Evolutionary conservation across 2,329 filamentous ascomycete genomes (phyloP), one percentile per base, ranked within the genome.

Genomic region (Fusarium sp.): DNA sequence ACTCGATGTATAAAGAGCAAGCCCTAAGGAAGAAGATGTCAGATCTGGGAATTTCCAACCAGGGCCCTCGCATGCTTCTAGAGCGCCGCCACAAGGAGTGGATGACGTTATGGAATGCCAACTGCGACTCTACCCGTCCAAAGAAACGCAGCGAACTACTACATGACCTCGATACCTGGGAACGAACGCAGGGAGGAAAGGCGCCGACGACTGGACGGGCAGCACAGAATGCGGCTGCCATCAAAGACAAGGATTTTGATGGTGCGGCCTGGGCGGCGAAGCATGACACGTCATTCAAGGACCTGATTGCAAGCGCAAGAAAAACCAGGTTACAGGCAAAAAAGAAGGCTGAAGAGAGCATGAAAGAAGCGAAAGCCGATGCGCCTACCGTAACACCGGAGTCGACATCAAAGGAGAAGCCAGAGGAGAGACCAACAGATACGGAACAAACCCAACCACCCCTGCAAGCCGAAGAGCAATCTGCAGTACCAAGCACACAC

Each of bases 81-180:
- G 92, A 95, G 77, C 88, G 87, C 70, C 89, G 97, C 16, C 95
- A 98, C 76, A 93, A 89, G 27, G 96, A 99, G 80, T 99, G 95
- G 95, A 87, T 96, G 54, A 98, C 96, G 39, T 82, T 99, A 16
- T 98, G 94, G 92, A 99, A 99, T 79, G 93, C 97, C 11, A 99
- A 99, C 78, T 97, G 94, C 81, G 96, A 99, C 79, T 92, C 95
- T 3, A 88, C 88, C 37, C 84, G 84, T 2, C 94, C 94, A 0
- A 92, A 92, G 77, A 85, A 85, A 11, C 94, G 93, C 68, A 76
- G 82, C 7, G 91, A 96, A 61, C 80, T 99, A 6, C 80, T 97
- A 15, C 89, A 88, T 13, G 95, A 98, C 65, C 80, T 99, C 12
- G 92, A 95, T 23, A 81, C 88, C 1, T 98, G 96, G 95, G 96